Evolutionary conservation across 768 basidiomycete genomes (phyloP), one percentile per base, ranked within the genome.

Genomic region (Leccinum obscurum): DNA sequence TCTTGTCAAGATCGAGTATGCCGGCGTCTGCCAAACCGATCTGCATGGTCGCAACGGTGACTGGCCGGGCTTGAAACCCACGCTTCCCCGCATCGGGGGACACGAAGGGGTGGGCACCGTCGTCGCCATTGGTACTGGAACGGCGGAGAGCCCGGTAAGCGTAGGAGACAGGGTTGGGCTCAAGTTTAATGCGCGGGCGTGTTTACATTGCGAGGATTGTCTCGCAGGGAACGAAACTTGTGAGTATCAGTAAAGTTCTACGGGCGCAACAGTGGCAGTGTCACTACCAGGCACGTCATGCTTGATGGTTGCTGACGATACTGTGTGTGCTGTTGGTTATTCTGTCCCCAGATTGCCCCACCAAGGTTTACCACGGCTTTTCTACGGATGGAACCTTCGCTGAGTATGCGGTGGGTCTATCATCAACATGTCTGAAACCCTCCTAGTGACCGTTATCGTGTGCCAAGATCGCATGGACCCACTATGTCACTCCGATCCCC

Each of bases 101-200:
- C 81, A 81, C 66, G 80, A 82, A 61, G 81, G 81, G n/a, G 78
- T 77, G 3, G 81, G 81, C 26, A 65, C 59, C 44, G 64, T 83
- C 59, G 77, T 81, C 20, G 81, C 78, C 17, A 78, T 83, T 39
- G 80, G 72, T 24, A 65, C 75, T 8, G 66, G 75, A 55, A 75
- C 76, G 1, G 20, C 54, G 10, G 62, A 66, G 3, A 73, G 72
- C 34, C 64, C 62, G 2, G 70, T 78, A 57, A 73, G 67, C 24
- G 17, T 79, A 50, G 80, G 78, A 17, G 77, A 78, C 37, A 62
- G 73, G 14, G 80, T 80, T 24, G 79, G 80, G 8, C 71, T 81
- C 65, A 81, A 81, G 34, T 81, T 77, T 75, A 58, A 76, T 30
- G 77, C 76, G 20, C 70, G 75, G 46, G 62, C 71, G 34, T 81